Conservation (phyloP, 805 yeast species). For the Lachancea quebecensis region DNA sequence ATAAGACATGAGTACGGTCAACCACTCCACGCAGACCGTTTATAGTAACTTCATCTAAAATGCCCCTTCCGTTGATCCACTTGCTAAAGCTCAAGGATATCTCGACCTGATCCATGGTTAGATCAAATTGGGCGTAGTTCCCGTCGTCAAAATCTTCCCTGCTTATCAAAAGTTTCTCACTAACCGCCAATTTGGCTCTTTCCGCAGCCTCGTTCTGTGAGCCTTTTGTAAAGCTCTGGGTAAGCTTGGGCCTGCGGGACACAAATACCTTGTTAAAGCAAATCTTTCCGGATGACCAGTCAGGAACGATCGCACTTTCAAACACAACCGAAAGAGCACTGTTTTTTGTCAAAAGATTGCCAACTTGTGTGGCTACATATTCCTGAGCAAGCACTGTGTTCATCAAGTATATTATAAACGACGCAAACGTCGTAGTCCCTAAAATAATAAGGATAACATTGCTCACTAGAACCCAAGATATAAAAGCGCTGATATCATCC, state of each 20-base stretch:
- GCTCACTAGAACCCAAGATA: slow-evolving; percentile 89
- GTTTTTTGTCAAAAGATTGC: slow-evolving; percentile 76
- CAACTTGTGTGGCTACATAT: slow-evolving; percentile 71
- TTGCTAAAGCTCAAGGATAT: slow-evolving; percentile 73
- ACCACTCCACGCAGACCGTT: slow-evolving; percentile 88
- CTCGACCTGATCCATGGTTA: slow-evolving; percentile 79
- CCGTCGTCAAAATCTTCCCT: slow-evolving; percentile 66
- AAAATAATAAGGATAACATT: slow-evolving; percentile 70
- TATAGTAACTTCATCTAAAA: slow-evolving; percentile 70
- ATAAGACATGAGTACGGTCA: slow-evolving; percentile 79
- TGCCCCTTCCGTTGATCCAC: slow-evolving; percentile 88
- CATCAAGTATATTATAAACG: slow-evolving; percentile 65
- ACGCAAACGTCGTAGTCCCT: slow-evolving; percentile 90
- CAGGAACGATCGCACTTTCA: slow-evolving; percentile 91
- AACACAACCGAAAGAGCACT: slow-evolving; percentile 78
- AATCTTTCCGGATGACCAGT: slow-evolving; percentile 84
- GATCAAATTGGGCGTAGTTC: slow-evolving; percentile 91
- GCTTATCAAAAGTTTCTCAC: slow-evolving; percentile 24
- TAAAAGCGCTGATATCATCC: slow-evolving; percentile 86
- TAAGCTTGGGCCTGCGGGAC: slow-evolving; percentile 62
- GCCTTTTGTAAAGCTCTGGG: slow-evolving; percentile 55
- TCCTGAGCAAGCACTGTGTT: slow-evolving; percentile 59
- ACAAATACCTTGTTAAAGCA: slow-evolving; percentile 80
- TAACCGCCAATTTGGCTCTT: slow-evolving; percentile 37
- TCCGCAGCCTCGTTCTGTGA: slow-evolving; percentile 67